These are phyloP conservation scores for Apophysomyces trapeziformis DNA, from an alignment of 371 early-diverging fungal species.

Conservation along the genomic window DNA sequence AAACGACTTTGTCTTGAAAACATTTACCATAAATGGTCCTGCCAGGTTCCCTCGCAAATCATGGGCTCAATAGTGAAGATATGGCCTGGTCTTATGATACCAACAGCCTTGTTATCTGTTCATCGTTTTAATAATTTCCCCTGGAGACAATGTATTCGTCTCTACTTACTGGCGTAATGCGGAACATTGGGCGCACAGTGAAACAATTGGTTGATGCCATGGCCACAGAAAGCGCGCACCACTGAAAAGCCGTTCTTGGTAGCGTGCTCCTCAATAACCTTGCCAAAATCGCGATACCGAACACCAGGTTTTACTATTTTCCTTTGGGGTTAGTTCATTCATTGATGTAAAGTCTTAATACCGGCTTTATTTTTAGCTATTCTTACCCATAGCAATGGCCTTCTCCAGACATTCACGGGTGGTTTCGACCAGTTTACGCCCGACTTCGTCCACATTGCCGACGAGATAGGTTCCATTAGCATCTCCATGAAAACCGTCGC, in stretches of 20 bases:
- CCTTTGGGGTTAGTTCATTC: not conserved
- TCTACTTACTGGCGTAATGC: conserved; percentile 81
- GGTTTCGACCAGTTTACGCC: conserved; percentile 71
- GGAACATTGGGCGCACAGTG: conserved; percentile 90
- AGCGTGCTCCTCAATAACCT: conserved; percentile 87
- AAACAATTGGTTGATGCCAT: conserved; percentile 89
- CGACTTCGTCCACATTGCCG: conserved; percentile 82
- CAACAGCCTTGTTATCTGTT: conserved; percentile 89
- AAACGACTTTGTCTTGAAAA: not conserved
- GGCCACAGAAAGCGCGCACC: conserved; percentile 92
- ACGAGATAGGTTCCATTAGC: conserved; percentile 86
- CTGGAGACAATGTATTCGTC: not conserved
- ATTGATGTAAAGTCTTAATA: not conserved
- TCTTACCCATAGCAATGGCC: conserved; percentile 84
- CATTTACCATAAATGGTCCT: conserved; percentile 48
- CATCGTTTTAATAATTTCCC: not conserved
- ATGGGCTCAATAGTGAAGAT: conserved; percentile 98
- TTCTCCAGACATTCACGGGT: conserved; percentile 85
- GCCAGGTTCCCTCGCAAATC: conserved; percentile 83
- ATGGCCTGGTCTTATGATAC: conserved; percentile 92
- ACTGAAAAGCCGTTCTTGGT: conserved; percentile 84
- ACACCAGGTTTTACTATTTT: conserved; percentile 84
- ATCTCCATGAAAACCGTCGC: conserved; percentile 93
- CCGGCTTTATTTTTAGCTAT: conserved; percentile 32
- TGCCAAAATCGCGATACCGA: conserved; percentile 90